A percentile compares a stretch with the other conserved stretches of the same genome.
Evolutionary conservation across 345 rosid genomes (phyloP).

Genomic region (Brassica cretica): DNA sequence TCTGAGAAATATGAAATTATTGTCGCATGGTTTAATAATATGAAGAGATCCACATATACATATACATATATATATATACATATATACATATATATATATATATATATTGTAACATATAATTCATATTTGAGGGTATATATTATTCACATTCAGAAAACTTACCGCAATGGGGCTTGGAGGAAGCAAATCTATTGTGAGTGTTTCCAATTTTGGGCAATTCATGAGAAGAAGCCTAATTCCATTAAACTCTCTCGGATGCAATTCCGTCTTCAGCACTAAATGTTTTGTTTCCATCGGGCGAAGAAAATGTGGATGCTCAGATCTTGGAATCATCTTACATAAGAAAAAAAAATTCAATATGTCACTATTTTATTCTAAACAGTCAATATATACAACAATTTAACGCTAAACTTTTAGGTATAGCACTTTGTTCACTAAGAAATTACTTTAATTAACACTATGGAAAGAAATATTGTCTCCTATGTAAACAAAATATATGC

Average conservation of each 20-base stretch:
- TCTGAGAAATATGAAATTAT: neutral
- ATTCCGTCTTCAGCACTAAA: slow-evolving; percentile 41
- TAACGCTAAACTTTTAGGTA: neutral
- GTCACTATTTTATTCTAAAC: neutral
- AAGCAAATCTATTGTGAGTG: neutral
- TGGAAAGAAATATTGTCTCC: neutral
- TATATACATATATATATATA: no score
- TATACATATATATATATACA: no score
- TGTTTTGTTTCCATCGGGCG: slow-evolving; percentile 28
- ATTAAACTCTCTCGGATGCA: slow-evolving; percentile 36
- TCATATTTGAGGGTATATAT: neutral
- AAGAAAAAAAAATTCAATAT: neutral
- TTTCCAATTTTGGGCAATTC: slow-evolving; percentile 34
- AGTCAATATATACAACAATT: neutral
- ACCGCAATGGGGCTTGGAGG: neutral
- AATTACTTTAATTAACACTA: neutral
- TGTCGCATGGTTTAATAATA: neutral
- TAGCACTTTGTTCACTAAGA: neutral
- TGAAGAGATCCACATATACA: neutral
- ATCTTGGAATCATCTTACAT: slow-evolving; percentile 35
- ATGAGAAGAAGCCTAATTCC: slow-evolving; percentile 46
- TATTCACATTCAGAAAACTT: neutral
- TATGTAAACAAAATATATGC: neutral
- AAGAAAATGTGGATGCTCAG: slow-evolving; percentile 21
- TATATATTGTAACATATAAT: neutral